A percentile compares a stretch with the other conserved stretches of the same genome.
These are phyloP conservation scores for Haberlea rhodopensis DNA, from an alignment of 257 asterid species.

Conservation along the genomic window DNA sequence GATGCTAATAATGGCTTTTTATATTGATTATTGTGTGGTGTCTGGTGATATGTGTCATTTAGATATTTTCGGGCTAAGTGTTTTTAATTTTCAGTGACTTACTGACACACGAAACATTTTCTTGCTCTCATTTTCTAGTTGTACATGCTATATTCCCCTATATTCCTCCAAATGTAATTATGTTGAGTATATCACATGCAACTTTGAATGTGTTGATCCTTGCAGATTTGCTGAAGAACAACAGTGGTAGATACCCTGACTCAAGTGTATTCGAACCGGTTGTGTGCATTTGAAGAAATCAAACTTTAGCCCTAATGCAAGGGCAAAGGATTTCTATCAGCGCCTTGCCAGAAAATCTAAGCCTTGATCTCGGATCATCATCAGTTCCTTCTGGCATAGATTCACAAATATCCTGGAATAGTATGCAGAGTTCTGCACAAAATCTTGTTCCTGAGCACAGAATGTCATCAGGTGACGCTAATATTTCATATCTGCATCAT, in stretches of 20 bases:
- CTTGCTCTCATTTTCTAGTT: not conserved
- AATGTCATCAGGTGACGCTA: conserved; percentile 22
- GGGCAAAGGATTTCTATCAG: conserved; percentile 69
- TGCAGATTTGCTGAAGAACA: conserved; percentile 48
- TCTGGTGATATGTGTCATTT: not conserved
- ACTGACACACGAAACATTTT: not conserved
- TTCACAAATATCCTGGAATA: conserved; percentile 67
- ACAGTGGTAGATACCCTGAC: conserved; percentile 16
- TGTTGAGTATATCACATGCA: conserved; percentile 7
- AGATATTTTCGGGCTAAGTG: not conserved
- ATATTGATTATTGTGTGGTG: not conserved
- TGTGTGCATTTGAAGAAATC: conserved; percentile 25
- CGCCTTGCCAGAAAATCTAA: conserved; percentile 62
- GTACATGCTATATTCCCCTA: not conserved
- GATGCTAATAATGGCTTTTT: not conserved
- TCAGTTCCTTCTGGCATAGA: conserved; percentile 59
- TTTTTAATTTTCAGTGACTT: not conserved
- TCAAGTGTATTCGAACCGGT: conserved; percentile 14
- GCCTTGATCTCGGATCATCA: conserved; percentile 63
- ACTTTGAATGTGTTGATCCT: conserved; percentile 23
- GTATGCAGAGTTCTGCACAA: conserved; percentile 33
- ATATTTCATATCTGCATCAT: conserved; percentile 14
- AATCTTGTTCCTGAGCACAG: conserved; percentile 35
- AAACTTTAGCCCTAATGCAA: conserved; percentile 60
- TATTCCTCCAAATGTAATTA: not conserved